Base-by-base conservation (phyloP, 2,329 filamentous ascomycete species). In the Gnomoniopsis smithogilvyi region DNA sequence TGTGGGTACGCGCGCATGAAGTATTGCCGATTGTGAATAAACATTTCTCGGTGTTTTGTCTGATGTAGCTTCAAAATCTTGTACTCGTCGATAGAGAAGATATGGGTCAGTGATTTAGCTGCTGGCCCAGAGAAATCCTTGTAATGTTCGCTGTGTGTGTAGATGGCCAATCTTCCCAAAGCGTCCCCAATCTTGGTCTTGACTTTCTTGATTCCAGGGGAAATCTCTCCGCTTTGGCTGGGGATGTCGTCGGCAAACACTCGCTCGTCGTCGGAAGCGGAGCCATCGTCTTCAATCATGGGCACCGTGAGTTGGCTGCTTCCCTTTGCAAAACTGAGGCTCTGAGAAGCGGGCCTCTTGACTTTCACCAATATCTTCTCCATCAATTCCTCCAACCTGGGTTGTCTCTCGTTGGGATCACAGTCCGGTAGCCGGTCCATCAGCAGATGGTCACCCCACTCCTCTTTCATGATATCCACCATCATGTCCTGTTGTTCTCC, bases 1-100 rank as follows among this genome's bases (percentile, higher is more conserved):
- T 89, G 88, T 6, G 95, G 95, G 70, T 97, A 99, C 11, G 96
- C 92, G 36, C 95, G 88, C 85, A 97, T 96, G 64, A 97, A 84
- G 72, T 88, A 92, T 56, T 84, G 82, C 66, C 90, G 88, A 74
- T 99, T 99, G 77, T 99, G 95, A 51, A 85, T 81, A 67, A 96
- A 92, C 48, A 99, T 85, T 56, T 88, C 87, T 62, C 84, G 87
- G 51, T 91, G 82, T 65, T 85, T 85, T 65, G 91, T 87, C 74
- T 66, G 65, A 59, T 79, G 72, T 15, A 85, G 73, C 34, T 80
- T 75, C 10, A 80, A 66, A 63, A 97, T 96, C 0, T 83, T 87
- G 62, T 85, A 86, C 74, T 99, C 95, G 61, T 86, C 89, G 69
- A 99, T 89, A 2, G 94, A 98, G 74, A 93, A 97, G 63, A 98